Percentiles rank a stretch among this genome's conserved stretches.
These are phyloP conservation scores for Zea mays DNA, from an alignment of 176 grass and related monocot species.

Conservation along the genomic window Zm-B73-REFERENCE-NAM-5.0 NC_050096.1:69331501-69332000, in stretches of 20 bases:
- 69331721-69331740: constrained; percentile 98
- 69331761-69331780: constrained; percentile 99
- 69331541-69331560: constrained; percentile 35
- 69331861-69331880: constrained; percentile 64
- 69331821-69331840: constrained; percentile 1
- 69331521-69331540: constrained; percentile 43
- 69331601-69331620: constrained; percentile 37
- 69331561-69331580: constrained; percentile 26
- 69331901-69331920: constrained; percentile 93
- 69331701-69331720: constrained; percentile 74
- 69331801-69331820: constrained; percentile 16
- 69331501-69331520: constrained; percentile 33
- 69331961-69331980: constrained; percentile 65
- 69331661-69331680: constrained; percentile 79
- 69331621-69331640: constrained; percentile 32
- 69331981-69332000: constrained; percentile 72
- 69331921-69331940: constrained; percentile 76
- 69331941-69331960: constrained; percentile 79
- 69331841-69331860: constrained; percentile 30
- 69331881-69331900: constrained; percentile 87
- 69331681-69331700: constrained; percentile 63
- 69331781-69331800: constrained; percentile 41
- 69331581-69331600: constrained; percentile 35
- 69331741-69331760: constrained; percentile 99
- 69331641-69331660: constrained; percentile 72